Conservation (phyloP, 2,329 filamentous ascomycete genomes). For the Colletotrichum spaethianum region DNA sequence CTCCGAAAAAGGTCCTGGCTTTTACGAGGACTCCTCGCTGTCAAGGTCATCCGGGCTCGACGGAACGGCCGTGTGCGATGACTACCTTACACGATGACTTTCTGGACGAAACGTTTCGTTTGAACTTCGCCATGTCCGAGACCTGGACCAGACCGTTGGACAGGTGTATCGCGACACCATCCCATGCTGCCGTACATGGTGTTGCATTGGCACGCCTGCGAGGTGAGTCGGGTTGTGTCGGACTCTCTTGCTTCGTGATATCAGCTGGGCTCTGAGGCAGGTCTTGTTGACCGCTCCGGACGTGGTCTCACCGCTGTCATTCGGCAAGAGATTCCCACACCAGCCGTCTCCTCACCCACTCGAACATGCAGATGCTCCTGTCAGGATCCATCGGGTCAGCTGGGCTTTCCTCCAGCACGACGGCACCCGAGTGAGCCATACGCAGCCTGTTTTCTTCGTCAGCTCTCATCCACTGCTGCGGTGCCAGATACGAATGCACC, state of each 20-base stretch:
- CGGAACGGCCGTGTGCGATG: slow-evolving; percentile 6
- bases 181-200: not conserved
- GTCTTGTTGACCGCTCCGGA: slow-evolving; percentile 9
- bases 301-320: slow-evolving; percentile 24
- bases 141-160: slow-evolving; percentile 12
- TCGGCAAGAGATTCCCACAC: slow-evolving; percentile 19
- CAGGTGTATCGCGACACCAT: slow-evolving; percentile 16
- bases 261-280: not conserved
- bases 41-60: not conserved
- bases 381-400: slow-evolving; percentile 23
- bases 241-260: not conserved
- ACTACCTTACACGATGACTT: slow-evolving; percentile 1
- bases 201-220: slow-evolving; percentile 25
- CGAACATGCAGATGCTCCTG: not conserved
- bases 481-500: slow-evolving; percentile 24
- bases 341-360: slow-evolving; percentile 4
- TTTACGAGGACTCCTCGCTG: not conserved
- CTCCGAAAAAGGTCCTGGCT: not conserved
- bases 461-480: slow-evolving; percentile 29
- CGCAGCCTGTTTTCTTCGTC: slow-evolving; percentile 26
- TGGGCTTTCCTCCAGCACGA: not conserved
- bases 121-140: slow-evolving; percentile 7
- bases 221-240: not conserved
- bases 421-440: not conserved
- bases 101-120: slow-evolving; percentile 7